A percentile compares a stretch with the other conserved stretches of the same genome.
phyloP scores from a whole-genome alignment of 306 rosid genomes.

The Fagus crenata region DNA sequence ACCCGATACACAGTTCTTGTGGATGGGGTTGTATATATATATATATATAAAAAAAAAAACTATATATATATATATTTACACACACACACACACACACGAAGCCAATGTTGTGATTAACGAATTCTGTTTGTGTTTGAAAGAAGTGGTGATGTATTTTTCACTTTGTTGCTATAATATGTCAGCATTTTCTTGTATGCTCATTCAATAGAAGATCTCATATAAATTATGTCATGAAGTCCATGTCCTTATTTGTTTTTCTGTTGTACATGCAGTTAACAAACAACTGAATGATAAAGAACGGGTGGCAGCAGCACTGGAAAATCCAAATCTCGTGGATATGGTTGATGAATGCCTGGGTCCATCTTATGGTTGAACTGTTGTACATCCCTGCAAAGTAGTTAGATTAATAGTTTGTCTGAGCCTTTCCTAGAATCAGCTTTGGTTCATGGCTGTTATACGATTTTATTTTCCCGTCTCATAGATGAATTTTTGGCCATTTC shows the following conservation, averaged over 20 bases:
- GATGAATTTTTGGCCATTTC: neutral
- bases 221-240: neutral
- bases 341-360: constrained; percentile 96
- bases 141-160: neutral
- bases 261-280: constrained; percentile 68
- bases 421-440: neutral
- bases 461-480: neutral
- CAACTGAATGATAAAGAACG: constrained; percentile 95
- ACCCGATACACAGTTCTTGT: too few relatives aligned
- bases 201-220: neutral
- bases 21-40: too few relatives aligned
- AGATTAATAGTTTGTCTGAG: constrained; percentile 12
- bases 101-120: neutral
- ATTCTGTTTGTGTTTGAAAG: neutral
- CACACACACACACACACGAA: neutral
- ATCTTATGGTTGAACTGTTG: constrained; percentile 45
- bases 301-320: constrained; percentile 93
- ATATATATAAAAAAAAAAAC: too few relatives aligned
- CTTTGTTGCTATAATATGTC: neutral
- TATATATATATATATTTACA: too few relatives aligned
- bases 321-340: constrained; percentile 77
- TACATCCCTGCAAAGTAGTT: constrained; percentile 15
- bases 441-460: neutral
- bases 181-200: neutral
- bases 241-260: neutral